Percentiles rank a stretch among this genome's conserved stretches.
Evolutionary conservation across 768 basidiomycete species (phyloP).

Genomic region (Asterophora parasitica): DNA sequence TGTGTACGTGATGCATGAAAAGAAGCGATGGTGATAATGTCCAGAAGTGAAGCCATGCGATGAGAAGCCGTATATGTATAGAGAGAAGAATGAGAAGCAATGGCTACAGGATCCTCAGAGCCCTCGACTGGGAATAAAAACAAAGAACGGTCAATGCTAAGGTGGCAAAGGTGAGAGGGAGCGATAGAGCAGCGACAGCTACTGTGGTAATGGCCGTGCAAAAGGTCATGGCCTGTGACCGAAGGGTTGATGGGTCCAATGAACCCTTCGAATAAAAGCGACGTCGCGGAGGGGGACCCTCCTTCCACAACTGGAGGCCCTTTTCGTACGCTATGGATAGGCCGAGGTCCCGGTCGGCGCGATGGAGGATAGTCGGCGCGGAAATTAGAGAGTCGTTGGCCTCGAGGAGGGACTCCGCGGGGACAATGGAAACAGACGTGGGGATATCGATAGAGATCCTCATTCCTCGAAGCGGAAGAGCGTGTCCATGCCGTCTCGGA

Average conservation of each 20-base stretch:
- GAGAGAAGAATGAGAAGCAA: background rate
- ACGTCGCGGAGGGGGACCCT: constrained; percentile 1
- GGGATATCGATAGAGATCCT: constrained; percentile 9
- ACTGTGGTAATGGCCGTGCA: constrained; percentile 21
- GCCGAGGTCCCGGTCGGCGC: constrained; percentile 29
- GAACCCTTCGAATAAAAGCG: background rate
- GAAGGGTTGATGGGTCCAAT: constrained; percentile 2
- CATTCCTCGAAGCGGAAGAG: constrained; percentile 12
- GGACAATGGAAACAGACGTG: constrained; percentile 17
- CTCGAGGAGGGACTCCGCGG: constrained; percentile 1
- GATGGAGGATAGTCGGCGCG: constrained; percentile 12
- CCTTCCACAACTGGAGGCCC: constrained; percentile 15
- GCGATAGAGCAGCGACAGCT: constrained; percentile 24
- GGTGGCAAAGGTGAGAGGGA: constrained; percentile 33
- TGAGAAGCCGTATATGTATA: background rate
- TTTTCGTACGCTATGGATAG: constrained; percentile 25
- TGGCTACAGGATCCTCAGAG: constrained; percentile 29
- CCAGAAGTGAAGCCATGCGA: background rate
- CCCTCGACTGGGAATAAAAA: constrained; percentile 34
- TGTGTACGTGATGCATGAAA: too few species aligned
- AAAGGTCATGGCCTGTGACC: constrained; percentile 8
- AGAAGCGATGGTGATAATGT: background rate
- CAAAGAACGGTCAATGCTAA: constrained; percentile 35
- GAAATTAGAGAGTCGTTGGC: background rate
- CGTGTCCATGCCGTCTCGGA: too few species aligned